Evolutionary conservation across 257 asterid genomes (phyloP), one percentile per base, ranked within the genome.

Genomic region (Parsonsia alboflavescens): DNA sequence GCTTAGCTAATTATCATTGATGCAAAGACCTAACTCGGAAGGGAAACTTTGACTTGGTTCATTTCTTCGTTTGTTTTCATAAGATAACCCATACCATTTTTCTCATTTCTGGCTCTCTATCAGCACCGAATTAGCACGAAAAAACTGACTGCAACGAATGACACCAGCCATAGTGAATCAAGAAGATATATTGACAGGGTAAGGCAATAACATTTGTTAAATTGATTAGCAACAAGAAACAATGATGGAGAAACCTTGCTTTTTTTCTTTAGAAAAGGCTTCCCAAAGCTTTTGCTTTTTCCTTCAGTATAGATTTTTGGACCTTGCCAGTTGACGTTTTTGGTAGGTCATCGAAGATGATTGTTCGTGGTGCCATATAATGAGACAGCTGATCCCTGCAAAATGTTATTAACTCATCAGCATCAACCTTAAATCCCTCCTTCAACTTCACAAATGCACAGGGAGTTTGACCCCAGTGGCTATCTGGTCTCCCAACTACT

Each of bases 401-500:
- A 39, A 81, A 84, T 50, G 70, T 42, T 19, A 78, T 81, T n/a
- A 84, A 73, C 9, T 81, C 87, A 52, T 73, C 68, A 64, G 69
- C 68, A 19, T 19, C 48, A 61, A 39, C 73, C 7, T 68, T 63
- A n/a, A 33, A 78, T 41, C 82, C 84, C 19, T 84, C 79, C 65
- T 84, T 81, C 78, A 81, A 57, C 70, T 73, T 81, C 63, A 84
- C 82, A 26, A 84, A 81, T 15, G 87, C 87, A 42, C 87, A 84
- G 1, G 87, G 83, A 6, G 85, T 84, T 79, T 84, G 83, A 11
- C 87, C 87, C 87, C 87, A 84, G 42, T 80, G 78, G 49, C 76
- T 42, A 76, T 84, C 85, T 24, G 87, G 87, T 67, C 87, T 62
- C 2, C 75, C 87, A 6, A 84, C 87, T 17, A 84, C 87, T 24